Percentiles rank a stretch among this genome's conserved stretches.
These are phyloP conservation scores for Fusarium zealandicum DNA, from an alignment of 2,329 filamentous ascomycete genomes.

Conservation along the genomic window DNA sequence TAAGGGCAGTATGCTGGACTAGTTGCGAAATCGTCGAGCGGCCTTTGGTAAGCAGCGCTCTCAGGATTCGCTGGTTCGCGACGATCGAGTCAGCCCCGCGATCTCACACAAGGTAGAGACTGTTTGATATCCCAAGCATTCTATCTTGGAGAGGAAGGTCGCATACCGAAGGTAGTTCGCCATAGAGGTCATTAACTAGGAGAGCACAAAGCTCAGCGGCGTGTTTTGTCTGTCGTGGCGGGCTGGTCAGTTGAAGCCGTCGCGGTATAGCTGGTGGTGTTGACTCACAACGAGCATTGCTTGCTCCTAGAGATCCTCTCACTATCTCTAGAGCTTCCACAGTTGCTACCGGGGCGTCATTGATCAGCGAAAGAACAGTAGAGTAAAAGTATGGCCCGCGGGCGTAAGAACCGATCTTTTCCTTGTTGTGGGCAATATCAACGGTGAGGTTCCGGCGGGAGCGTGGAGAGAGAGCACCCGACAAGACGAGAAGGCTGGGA, in stretches of 20 bases:
- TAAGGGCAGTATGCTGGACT: slow-evolving; percentile 74
- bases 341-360: slow-evolving; percentile 73
- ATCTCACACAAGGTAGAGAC: slow-evolving; percentile 19
- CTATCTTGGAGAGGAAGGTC: slow-evolving; percentile 15
- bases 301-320: slow-evolving; percentile 79
- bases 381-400: slow-evolving; percentile 10
- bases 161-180: slow-evolving; percentile 89
- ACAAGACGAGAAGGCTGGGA: slow-evolving; percentile 27
- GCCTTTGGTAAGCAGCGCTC: slow-evolving; percentile 78
- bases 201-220: slow-evolving; percentile 88
- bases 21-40: slow-evolving; percentile 76
- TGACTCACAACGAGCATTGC: slow-evolving; percentile 62
- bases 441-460: slow-evolving; percentile 3
- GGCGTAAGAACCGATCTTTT: neutral
- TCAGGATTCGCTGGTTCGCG: slow-evolving; percentile 77
- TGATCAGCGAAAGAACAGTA: slow-evolving; percentile 47
- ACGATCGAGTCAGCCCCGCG: slow-evolving; percentile 41
- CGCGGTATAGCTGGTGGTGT: slow-evolving; percentile 25
- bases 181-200: slow-evolving; percentile 87
- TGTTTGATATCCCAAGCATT: slow-evolving; percentile 1
- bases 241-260: slow-evolving; percentile 35
- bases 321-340: slow-evolving; percentile 79
- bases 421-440: neutral
- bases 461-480: slow-evolving; percentile 4
- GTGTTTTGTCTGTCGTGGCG: slow-evolving; percentile 66